Evolutionary conservation across 768 basidiomycete species (phyloP).

Genomic region (Punctularia strigosozonata): DNA sequence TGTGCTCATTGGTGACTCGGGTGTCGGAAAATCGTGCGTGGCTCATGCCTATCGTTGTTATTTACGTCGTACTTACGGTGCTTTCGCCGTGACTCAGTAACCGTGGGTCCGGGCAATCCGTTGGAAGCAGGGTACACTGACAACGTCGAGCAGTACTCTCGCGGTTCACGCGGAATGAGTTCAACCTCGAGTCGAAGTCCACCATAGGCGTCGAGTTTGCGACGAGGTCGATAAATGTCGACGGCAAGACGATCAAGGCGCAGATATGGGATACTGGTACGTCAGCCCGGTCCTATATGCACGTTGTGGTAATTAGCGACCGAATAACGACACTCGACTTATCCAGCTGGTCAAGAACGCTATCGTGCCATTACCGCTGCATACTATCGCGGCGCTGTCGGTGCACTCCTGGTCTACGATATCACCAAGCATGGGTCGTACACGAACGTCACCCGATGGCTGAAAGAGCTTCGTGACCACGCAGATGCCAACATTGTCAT

Average conservation of each 20-base stretch:
- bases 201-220: constrained; percentile 99
- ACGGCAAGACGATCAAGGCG: constrained; percentile 93
- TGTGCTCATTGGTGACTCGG: constrained; percentile 97
- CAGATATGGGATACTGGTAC: constrained; percentile 98
- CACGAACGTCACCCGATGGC: constrained; percentile 88
- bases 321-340: not conserved
- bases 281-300: too few relatives aligned
- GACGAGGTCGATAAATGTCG: constrained; percentile 89
- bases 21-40: constrained; percentile 98
- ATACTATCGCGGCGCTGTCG: constrained; percentile 97
- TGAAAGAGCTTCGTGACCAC: constrained; percentile 94
- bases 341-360: constrained; percentile 88
- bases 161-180: constrained; percentile 98
- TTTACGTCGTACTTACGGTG: constrained; percentile 54
- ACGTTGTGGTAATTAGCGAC: too few relatives aligned
- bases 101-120: too few relatives aligned
- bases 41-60: too few relatives aligned
- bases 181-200: constrained; percentile 98
- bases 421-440: constrained; percentile 93
- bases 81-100: constrained; percentile 15
- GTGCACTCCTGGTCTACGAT: constrained; percentile 88
- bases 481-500: constrained; percentile 90
- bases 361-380: constrained; percentile 97
- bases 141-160: constrained; percentile 86
- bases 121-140: too few relatives aligned